Evolutionary conservation across 2,329 filamentous ascomycete species (phyloP).

Genomic region (Paramyrothecium sp.): DNA sequence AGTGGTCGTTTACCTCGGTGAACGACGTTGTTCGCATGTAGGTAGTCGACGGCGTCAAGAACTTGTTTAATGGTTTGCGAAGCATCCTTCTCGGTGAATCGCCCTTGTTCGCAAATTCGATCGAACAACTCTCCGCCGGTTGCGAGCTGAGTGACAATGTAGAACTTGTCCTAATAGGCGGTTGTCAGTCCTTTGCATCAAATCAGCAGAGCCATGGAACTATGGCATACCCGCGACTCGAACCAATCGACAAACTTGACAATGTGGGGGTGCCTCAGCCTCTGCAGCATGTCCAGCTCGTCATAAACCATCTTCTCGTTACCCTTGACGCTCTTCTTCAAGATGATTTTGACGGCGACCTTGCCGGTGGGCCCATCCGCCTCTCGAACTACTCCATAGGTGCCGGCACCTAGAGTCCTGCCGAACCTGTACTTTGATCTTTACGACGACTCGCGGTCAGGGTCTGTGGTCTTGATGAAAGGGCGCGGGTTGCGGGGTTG

Average conservation of each 20-base stretch:
- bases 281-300: conserved; percentile 90
- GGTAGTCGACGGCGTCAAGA: conserved; percentile 87
- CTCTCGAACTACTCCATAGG: conserved; percentile 97
- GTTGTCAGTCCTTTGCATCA: not conserved
- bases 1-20: conserved; percentile 68
- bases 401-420: conserved; percentile 90
- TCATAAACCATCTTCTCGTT: conserved; percentile 99
- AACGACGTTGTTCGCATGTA: conserved; percentile 92
- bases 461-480: conserved; percentile 12
- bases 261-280: conserved; percentile 89
- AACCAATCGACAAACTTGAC: conserved; percentile 99
- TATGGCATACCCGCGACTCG: conserved; percentile 76
- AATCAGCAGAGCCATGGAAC: not conserved
- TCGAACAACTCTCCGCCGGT: conserved; percentile 97
- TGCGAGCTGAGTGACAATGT: conserved; percentile 95
- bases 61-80: conserved; percentile 95
- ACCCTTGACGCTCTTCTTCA: conserved; percentile 98
- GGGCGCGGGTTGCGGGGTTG: conserved; percentile 21
- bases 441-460: conserved; percentile 19
- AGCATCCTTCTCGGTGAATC: conserved; percentile 97
- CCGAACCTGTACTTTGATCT: conserved; percentile 90
- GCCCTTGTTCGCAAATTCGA: conserved; percentile 95
- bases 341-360: conserved; percentile 96
- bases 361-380: conserved; percentile 81
- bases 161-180: conserved; percentile 87